A percentile compares a stretch with the other conserved stretches of the same genome.
phyloP scores from a whole-genome alignment of 2,329 filamentous ascomycete species.

The Knufia fluminis region DNA sequence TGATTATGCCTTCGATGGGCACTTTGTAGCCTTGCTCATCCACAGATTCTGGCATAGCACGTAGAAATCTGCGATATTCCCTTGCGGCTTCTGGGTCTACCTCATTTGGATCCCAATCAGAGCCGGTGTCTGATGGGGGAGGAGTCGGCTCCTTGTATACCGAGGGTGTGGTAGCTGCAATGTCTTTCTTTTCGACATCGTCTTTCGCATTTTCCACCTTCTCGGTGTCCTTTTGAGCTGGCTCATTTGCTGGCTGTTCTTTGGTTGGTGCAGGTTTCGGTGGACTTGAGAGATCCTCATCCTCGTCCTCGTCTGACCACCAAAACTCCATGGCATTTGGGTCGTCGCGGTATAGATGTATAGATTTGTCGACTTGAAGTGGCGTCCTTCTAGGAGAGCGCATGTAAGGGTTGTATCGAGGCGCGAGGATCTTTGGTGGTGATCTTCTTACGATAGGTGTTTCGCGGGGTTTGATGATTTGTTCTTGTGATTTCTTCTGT shows the following conservation, averaged over 20 bases:
- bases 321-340: background rate
- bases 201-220: too few species aligned
- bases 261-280: background rate
- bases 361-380: background rate
- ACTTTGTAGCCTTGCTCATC: conserved; percentile 3
- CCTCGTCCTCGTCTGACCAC: background rate
- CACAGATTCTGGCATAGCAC: background rate
- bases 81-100: background rate
- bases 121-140: background rate
- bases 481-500: background rate
- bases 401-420: background rate
- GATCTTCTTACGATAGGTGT: background rate
- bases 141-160: background rate
- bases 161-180: background rate
- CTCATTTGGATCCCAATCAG: background rate
- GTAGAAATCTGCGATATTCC: background rate
- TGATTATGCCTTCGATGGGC: background rate
- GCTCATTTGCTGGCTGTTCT: too few species aligned
- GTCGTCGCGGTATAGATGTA: background rate
- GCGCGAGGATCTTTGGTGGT: background rate
- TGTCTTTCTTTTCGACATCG: background rate
- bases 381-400: background rate
- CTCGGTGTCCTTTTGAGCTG: too few species aligned
- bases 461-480: background rate
- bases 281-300: background rate